Evolutionary conservation across 768 basidiomycete genomes (phyloP), one percentile per base, ranked within the genome.

Genomic region (Leccinum longicurvipes): DNA sequence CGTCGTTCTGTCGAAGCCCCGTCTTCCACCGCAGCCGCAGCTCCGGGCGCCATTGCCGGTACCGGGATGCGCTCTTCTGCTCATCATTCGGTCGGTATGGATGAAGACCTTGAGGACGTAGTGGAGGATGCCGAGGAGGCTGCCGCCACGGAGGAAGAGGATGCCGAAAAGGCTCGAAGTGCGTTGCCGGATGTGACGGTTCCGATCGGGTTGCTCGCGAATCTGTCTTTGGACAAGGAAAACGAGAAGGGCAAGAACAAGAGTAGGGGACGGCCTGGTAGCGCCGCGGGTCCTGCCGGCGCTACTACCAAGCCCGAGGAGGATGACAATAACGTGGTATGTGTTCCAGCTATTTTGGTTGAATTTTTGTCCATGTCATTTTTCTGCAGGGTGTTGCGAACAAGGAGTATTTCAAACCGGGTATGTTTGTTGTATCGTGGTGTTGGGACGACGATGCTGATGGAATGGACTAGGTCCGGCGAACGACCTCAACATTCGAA

Each of bases 321-420:
- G 39, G 80, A 85, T 48, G 86, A 89, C 57, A 79, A 87, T 51
- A 82, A 86, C 56, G 80, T 89, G 59, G 86, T 74, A 76, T 71
- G 69, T 73, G 39, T 21, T 10, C 36, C 15, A 6, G 11, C 19
- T 12, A 23, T 31, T 3, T 49, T 11, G 34, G 42, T 31, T 45
- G 15, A 1, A 2, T 4, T 54, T 50, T 67, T 53, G 44, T 24
- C 67, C 51, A 67, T 10, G 50, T 41, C 32, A 6, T 32, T 12
- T 27, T 49, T 48, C 27, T 56, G 39, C 65, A 89, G 86, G 90
- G 91, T 21, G 85, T 91, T 21, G 91, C 91, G 29, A 91, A 88
- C 67, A 86, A 83, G 65, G 82, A 79, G 49, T 93, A 86, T 64
- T 93, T 91, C 74, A 78, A 82, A 79, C 90, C 90, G 47, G 89